Base-by-base conservation (phyloP, 2,329 filamentous ascomycete species). In the Monosporascus sp. region DNA sequence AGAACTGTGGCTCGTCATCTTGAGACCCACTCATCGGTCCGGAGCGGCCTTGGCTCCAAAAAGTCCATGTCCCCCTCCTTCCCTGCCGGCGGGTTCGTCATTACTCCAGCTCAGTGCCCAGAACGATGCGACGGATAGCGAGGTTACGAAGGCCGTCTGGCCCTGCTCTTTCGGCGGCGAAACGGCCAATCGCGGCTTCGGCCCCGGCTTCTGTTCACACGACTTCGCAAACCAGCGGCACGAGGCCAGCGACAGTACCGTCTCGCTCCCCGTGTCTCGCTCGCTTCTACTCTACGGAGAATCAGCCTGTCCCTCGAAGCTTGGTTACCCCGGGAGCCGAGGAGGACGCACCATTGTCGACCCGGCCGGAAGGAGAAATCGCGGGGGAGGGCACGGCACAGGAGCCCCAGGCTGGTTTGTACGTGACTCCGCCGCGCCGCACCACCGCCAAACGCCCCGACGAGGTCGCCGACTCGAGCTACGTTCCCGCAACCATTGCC, bases 401-500 rank as follows among this genome's bases (percentile, higher is more conserved):
- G 49, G 53, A 54, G 24, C 22, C 15, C 18, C n/a, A 27, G 18
- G 38, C 47, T 48, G 47, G 25, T 22, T 47, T 53, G 53, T 59
- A 59, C 37, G 49, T 49, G 3, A 51, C 56, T 1, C 66, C 66
- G 14, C 62, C 64, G 7, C 27, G n/a, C 24, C 60, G 60, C 37
- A 50, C 57, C 36, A 49, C 62, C 9, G 72, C 70, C n/a, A 62
- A 65, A 27, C 55, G 57, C 2, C 49, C 59, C 8, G 59, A 64
- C 5, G 57, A 66, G 22, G 59, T 75, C 18, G 52, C 57, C 18
- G 72, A 75, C 53, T 50, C 66, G 3, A 49, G 51, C 1, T 84
- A 83, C 63, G 62, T 66, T 3, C 79, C 80, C 3, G 81, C 81
- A 17, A 67, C 67, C 15, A 68, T 67, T 4, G 70, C 71, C 7